Evolutionary conservation across 805 yeast species (phyloP), one percentile per base, ranked within the genome.

Genomic region (Scheffersomyces lignosus): DNA sequence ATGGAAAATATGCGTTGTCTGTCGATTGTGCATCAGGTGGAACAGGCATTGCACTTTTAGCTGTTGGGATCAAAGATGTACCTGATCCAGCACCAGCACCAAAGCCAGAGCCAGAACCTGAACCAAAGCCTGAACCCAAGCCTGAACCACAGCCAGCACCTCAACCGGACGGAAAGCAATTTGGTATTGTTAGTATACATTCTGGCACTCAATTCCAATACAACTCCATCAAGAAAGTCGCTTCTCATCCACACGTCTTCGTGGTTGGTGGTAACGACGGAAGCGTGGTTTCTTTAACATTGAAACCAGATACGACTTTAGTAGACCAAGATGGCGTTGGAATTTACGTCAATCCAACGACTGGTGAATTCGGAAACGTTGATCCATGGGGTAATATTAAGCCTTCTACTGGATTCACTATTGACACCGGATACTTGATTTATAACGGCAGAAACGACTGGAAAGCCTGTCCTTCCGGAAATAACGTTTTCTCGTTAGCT

Each of bases 341-440:
- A 14, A 44, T 62, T 33, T 51, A 49, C 40, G 49, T 56, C 44
- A 58, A 60, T 46, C 38, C 52, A 15, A 34, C 33, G 33, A 55
- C 62, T 17, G 68, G 68, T 15, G 66, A 60, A 34, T 46, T 62
- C 31, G 66, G 68, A 17, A 44, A 49, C 17, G 62, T 59, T 34
- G 58, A 54, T 27, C 64, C 66, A n/a, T 55, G 49, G 39, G 64
- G 64, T 29, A 41, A 56, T 20, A 48, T 54, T 41, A 52, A 52
- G 14, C 61, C 71, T 31, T 54, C 71, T 22, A 41, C 60, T 14
- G 68, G 72, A 3, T 75, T 70, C 49, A 47, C 71, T 17, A 58
- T 75, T 45, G 18, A 48, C 5, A 51, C 59, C 30, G 73, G 69
- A 25, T 45, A 59, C 49, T 61, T 75, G 52, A 45, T 48, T 3